These are phyloP conservation scores for Dactylonectria macrodidyma DNA, from an alignment of 2,329 filamentous ascomycete genomes.

Conservation along the genomic window DNA sequence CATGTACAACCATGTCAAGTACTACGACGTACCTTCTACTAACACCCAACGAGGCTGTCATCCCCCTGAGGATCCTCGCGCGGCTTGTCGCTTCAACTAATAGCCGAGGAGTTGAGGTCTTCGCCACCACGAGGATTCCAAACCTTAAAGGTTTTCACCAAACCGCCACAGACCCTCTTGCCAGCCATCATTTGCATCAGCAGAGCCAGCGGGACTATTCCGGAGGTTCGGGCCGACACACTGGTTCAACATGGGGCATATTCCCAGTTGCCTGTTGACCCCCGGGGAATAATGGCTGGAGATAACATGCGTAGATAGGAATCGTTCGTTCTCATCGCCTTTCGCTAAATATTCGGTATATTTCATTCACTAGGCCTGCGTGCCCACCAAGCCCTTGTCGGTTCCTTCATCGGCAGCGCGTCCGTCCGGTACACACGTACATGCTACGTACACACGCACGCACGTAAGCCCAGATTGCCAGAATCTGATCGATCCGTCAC, in stretches of 20 bases:
- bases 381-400: conserved; percentile 8
- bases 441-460: conserved; percentile 1
- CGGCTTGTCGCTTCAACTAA: conserved; percentile 12
- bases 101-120: conserved; percentile 19
- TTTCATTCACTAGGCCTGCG: conserved; percentile 11
- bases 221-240: conserved; percentile 43
- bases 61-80: background rate
- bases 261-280: conserved; percentile 3
- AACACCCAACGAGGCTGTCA: background rate
- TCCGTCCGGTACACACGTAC: background rate
- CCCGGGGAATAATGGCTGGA: conserved; percentile 12
- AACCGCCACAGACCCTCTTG: conserved; percentile 35
- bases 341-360: conserved; percentile 1
- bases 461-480: background rate
- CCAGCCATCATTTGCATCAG: conserved; percentile 11
- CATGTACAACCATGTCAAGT: conserved; percentile 4
- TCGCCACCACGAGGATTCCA: conserved; percentile 22
- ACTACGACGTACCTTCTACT: conserved; percentile 5
- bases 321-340: conserved; percentile 10
- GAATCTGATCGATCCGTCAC: conserved; percentile 9
- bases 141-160: conserved; percentile 44
- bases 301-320: conserved; percentile 11
- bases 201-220: conserved; percentile 33
- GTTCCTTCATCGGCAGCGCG: background rate
- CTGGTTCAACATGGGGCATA: conserved; percentile 19